phyloP scores from a whole-genome alignment of 2,329 filamentous ascomycete species.

The Aureobasidium sp. region DNA sequence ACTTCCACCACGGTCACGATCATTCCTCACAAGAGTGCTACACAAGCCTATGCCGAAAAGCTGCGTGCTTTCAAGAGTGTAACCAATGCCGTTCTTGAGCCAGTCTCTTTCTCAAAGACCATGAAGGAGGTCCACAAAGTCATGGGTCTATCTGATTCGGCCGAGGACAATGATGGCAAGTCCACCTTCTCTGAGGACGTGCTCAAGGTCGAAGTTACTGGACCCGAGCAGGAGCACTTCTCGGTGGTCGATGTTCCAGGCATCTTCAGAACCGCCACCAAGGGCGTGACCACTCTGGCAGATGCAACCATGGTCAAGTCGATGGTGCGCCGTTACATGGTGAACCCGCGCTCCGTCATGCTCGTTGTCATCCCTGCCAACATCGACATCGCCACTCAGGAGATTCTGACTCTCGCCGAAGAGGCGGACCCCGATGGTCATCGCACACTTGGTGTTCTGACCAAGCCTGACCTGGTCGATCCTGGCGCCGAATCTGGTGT shows the following conservation, averaged over 20 bases:
- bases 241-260: constrained; percentile 28
- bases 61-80: constrained; percentile 22
- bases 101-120: constrained; percentile 20
- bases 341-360: constrained; percentile 35
- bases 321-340: constrained; percentile 36
- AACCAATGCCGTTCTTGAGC: constrained; percentile 21
- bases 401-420: constrained; percentile 38
- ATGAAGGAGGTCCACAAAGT: constrained; percentile 23
- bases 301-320: constrained; percentile 34
- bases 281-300: constrained; percentile 30
- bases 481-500: constrained; percentile 22
- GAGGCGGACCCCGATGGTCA: constrained; percentile 27
- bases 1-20: constrained; percentile 22
- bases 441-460: constrained; percentile 33
- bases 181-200: constrained; percentile 26
- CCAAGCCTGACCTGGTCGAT: constrained; percentile 32
- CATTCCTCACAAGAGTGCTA: constrained; percentile 24
- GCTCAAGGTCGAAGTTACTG: constrained; percentile 25
- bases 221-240: constrained; percentile 25
- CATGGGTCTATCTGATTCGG: constrained; percentile 18
- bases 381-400: constrained; percentile 41
- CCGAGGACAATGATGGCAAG: neutral
- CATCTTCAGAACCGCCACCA: constrained; percentile 28
- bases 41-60: constrained; percentile 26
- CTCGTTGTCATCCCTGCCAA: constrained; percentile 39